Base-by-base conservation (phyloP, 2,329 filamentous ascomycete genomes). In the Rutstroemia sp. region DNA sequence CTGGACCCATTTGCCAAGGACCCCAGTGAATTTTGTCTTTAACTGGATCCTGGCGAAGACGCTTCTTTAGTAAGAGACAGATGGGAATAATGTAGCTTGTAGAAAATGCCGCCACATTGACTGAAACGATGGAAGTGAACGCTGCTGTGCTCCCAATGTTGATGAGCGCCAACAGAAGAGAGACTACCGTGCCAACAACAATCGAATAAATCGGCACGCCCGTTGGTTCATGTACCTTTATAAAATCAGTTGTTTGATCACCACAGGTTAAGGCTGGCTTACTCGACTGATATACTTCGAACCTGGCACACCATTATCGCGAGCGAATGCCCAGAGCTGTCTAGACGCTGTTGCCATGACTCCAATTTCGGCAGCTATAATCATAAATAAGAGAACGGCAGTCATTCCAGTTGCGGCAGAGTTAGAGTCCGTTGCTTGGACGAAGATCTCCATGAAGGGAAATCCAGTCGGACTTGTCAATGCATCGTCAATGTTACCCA, bases 361-460 rank as follows among this genome's bases (percentile, higher is more conserved):
- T 19, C 70, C 66, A 50, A 75, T 69, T 17, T 67, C 71, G 19
- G 68, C 70, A 44, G 69, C 71, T 34, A 72, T 67, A 3, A 70
- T 63, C 0, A 73, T 61, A 7, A 71, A 64, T 39, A 72, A 67
- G 10, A 78, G 70, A 10, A 78, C 70, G 1, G 72, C 70, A 0
- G 73, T 71, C 73, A 81, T 76, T 8, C 73, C 72, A 16, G 74
- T 75, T 2, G 77, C 73, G 2, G 73, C 77, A 1, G 68, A 70
- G 6, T 67, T 64, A 17, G 48, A 58, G 69, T 81, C 75, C 7
- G 74, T 73, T 9, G 74, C 76, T 3, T 77, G 74, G 1, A 72
- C 75, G 57, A 82, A 81, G 44, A 82, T 75, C 23, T 77, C 73
- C 63, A 77, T 72, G 66, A 78, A 75, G 3, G 78, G 73, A 0